Conservation (phyloP, 257 asterid species). For the Petunia axillaris region DNA sequence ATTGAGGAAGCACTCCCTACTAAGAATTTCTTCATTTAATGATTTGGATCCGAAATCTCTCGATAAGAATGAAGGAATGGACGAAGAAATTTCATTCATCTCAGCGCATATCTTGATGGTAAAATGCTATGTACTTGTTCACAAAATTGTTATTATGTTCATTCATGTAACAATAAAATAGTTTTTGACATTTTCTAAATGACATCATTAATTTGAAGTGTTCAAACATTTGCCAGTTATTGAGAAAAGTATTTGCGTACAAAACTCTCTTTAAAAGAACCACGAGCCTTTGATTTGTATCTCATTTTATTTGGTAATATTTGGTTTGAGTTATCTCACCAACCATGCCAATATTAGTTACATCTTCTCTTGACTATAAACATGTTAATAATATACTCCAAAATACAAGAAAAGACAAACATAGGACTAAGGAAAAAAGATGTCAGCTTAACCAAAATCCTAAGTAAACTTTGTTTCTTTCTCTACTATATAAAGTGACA, state of each 20-base stretch:
- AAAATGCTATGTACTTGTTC: too few relatives aligned
- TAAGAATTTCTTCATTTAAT: too few relatives aligned
- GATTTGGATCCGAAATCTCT: too few relatives aligned
- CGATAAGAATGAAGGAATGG: too few relatives aligned
- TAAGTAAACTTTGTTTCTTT: background rate
- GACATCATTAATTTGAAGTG: background rate
- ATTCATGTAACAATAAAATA: background rate
- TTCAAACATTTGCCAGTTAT: background rate
- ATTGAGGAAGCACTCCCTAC: too few relatives aligned
- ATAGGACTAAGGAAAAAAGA: background rate
- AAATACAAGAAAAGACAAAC: conserved; percentile 15
- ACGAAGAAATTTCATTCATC: too few relatives aligned
- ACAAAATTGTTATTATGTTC: background rate
- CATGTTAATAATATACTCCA: conserved; percentile 41
- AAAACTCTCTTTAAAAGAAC: background rate
- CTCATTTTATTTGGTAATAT: conserved; percentile 37
- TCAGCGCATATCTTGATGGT: too few relatives aligned
- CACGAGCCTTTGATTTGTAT: background rate
- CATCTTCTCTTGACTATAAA: conserved; percentile 88
- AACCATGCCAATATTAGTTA: conserved; percentile 63
- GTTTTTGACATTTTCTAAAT: background rate
- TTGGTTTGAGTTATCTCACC: conserved; percentile 60
- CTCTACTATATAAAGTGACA: conserved; percentile 4
- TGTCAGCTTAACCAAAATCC: conserved; percentile 11
- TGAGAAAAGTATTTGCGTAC: conserved; percentile 17